Base-by-base conservation (phyloP, 495 filamentous ascomycete genomes). In the Lineolata rhizophorae region DNA sequence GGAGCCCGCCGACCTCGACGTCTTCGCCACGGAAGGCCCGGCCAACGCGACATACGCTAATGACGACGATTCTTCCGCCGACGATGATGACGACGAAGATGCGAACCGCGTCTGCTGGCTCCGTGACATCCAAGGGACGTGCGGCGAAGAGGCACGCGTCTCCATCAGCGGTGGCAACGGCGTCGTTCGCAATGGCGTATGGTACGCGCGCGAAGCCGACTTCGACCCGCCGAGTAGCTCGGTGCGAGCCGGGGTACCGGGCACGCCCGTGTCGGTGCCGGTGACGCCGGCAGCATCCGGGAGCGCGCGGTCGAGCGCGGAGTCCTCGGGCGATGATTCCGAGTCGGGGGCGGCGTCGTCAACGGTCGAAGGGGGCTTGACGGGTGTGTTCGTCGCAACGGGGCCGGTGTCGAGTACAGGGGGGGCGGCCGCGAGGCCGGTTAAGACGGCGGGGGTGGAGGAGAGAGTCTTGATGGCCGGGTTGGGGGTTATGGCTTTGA, bases 91-190 rank as follows among this genome's bases (percentile, higher is more conserved):
- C 3, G 27, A 32, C 14, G 11, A 31, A 13, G 11, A 35, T 12
- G 19, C 25, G 37, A 9, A 36, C 62, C 2, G 61, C 64, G 66
- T 58, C 6, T 78, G 72, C 46, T 77, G 59, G 50, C 35, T 75
- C 4, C 58, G 71, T 24, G 50, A 50, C 32, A 52, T 67, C 11
- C 34, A 35, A 2, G 39, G 39, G 5, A 64, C 65, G 3, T 78
- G 72, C 41, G 59, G 45, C 2, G 28, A 48, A 2, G 56, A 62
- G 10, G 50, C 70, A 39, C 46, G 51, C 5, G 38, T 39, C 11
- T 55, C 49, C 39, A 54, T 74, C 19, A 37, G 51, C 11, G 44
- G 49, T 8, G 55, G 59, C 5, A 28, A 51, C 16, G 54, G 60
- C 11, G 43, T 54, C 2, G 50, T 64, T 30, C 45, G 53, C 14